Evolutionary conservation across 2,329 filamentous ascomycete species (phyloP).

Genomic region (Exophiala spinifera): DNA sequence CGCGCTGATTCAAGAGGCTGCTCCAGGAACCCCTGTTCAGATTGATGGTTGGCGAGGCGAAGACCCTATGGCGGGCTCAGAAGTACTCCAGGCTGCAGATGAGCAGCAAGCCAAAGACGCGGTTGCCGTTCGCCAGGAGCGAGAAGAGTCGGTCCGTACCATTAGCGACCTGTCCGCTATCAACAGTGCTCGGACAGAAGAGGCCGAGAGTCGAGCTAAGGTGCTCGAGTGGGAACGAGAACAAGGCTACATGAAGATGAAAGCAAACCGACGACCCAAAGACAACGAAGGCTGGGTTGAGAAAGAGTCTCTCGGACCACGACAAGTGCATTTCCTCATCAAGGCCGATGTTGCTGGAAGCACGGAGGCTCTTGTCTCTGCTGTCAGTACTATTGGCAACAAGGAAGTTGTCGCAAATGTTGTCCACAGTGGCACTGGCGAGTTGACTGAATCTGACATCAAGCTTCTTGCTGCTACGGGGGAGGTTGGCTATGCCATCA

Average conservation of each 20-base stretch:
- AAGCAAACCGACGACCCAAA: slow-evolving; percentile 22
- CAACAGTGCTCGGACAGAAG: slow-evolving; percentile 63
- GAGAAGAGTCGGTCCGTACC: slow-evolving; percentile 63
- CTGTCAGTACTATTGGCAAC: slow-evolving; percentile 74
- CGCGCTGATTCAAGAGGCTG: slow-evolving; percentile 65
- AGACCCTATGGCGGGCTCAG: slow-evolving; percentile 79
- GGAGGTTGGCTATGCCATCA: slow-evolving; percentile 72
- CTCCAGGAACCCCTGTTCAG: slow-evolving; percentile 85
- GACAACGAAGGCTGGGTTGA: slow-evolving; percentile 34
- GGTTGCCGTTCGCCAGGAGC: slow-evolving; percentile 70
- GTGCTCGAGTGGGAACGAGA: slow-evolving; percentile 43
- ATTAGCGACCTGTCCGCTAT: slow-evolving; percentile 72
- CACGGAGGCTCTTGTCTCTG: slow-evolving; percentile 81
- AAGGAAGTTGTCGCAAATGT: slow-evolving; percentile 76
- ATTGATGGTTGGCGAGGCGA: slow-evolving; percentile 86
- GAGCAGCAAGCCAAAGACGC: slow-evolving; percentile 78
- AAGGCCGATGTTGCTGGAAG: slow-evolving; percentile 93
- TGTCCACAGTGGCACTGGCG: slow-evolving; percentile 73
- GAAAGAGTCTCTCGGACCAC: slow-evolving; percentile 34
- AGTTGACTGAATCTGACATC: slow-evolving; percentile 80
- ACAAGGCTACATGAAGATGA: slow-evolving; percentile 27
- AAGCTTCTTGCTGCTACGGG: slow-evolving; percentile 69
- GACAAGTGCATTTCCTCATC: slow-evolving; percentile 73
- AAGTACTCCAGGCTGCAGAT: slow-evolving; percentile 76
- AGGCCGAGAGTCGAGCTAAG: slow-evolving; percentile 51